These are phyloP conservation scores for Ustilago bromivora DNA, from an alignment of 1,284 basidiomycete genomes.

Conservation along the genomic window DNA sequence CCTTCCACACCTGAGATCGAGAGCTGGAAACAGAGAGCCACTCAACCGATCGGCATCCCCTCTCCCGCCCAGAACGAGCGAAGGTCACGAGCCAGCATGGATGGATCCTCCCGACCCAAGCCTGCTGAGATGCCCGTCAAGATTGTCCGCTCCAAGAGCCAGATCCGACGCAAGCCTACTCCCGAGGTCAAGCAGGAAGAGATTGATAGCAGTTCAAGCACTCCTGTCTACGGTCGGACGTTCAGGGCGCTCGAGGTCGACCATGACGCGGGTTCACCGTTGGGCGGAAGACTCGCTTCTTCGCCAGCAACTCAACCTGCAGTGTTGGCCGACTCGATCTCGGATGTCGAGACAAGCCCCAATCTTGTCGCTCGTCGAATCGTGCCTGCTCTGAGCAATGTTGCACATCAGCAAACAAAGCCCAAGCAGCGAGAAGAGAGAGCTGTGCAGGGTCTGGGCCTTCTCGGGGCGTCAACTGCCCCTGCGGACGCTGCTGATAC, in stretches of 20 bases:
- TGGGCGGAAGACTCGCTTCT: constrained; percentile 29
- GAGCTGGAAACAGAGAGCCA: constrained; percentile 41
- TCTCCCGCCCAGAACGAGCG: background rate
- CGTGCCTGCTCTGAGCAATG: background rate
- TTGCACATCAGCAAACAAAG: background rate
- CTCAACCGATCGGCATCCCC: background rate
- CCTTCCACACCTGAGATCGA: constrained; percentile 54
- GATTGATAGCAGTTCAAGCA: constrained; percentile 44
- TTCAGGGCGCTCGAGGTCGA: constrained; percentile 28
- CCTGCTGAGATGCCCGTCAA: constrained; percentile 24
- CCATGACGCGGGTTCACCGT: constrained; percentile 6
- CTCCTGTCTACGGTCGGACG: constrained; percentile 25
- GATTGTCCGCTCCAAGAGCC: constrained; percentile 37
- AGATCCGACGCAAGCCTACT: constrained; percentile 34
- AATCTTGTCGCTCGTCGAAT: background rate
- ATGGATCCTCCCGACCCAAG: constrained; percentile 17
- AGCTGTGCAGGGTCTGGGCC: constrained; percentile 15
- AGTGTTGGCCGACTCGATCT: background rate
- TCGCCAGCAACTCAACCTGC: constrained; percentile 11
- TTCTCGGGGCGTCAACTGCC: constrained; percentile 9
- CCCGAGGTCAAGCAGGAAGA: constrained; percentile 44
- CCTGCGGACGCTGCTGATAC: background rate
- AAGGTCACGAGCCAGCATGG: constrained; percentile 23
- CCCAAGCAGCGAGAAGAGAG: background rate
- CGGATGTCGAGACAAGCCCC: background rate